Percentiles rank a stretch among this genome's conserved stretches.
Conservation (phyloP, 2,329 filamentous ascomycete genomes). For the Alternaria ventricosa region DNA sequence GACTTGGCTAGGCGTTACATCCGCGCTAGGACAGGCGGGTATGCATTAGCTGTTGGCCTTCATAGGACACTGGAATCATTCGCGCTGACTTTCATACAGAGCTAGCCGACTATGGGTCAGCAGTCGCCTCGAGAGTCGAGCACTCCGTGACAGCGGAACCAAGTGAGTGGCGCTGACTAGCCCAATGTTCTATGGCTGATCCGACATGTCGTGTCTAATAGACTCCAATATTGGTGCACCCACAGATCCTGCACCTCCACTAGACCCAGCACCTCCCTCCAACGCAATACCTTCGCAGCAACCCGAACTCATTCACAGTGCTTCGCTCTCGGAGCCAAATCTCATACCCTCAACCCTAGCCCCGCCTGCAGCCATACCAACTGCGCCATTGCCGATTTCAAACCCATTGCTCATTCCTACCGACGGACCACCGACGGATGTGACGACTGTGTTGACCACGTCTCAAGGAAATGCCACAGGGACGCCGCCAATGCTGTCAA, state of each 20-base stretch:
- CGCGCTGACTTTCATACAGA: slow-evolving; percentile 28
- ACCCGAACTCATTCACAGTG: background rate
- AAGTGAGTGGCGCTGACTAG: slow-evolving; percentile 19
- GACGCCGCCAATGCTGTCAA: slow-evolving; percentile 25
- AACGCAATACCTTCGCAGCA: slow-evolving; percentile 16
- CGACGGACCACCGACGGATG: slow-evolving; percentile 1
- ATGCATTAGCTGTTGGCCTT: slow-evolving; percentile 17
- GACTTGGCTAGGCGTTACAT: slow-evolving; percentile 23
- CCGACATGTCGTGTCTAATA: background rate
- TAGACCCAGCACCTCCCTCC: slow-evolving; percentile 1
- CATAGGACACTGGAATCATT: background rate
- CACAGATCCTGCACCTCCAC: slow-evolving; percentile 6
- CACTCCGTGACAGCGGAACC: slow-evolving; percentile 24
- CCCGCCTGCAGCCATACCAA: slow-evolving; percentile 3
- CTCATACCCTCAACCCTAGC: slow-evolving; percentile 12
- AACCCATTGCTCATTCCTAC: slow-evolving; percentile 11
- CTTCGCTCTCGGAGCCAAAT: background rate
- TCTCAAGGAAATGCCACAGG: slow-evolving; percentile 8
- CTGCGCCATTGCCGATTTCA: slow-evolving; percentile 2
- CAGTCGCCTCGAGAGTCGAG: slow-evolving; percentile 1
- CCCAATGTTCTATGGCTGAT: background rate
- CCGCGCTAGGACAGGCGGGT: slow-evolving; percentile 30
- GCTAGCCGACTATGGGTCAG: slow-evolving; percentile 12
- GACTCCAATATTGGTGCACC: slow-evolving; percentile 8
- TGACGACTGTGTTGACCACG: background rate